These are phyloP conservation scores for Neonectria magnoliae DNA, from an alignment of 2,329 filamentous ascomycete genomes.

Conservation along the genomic window DNA sequence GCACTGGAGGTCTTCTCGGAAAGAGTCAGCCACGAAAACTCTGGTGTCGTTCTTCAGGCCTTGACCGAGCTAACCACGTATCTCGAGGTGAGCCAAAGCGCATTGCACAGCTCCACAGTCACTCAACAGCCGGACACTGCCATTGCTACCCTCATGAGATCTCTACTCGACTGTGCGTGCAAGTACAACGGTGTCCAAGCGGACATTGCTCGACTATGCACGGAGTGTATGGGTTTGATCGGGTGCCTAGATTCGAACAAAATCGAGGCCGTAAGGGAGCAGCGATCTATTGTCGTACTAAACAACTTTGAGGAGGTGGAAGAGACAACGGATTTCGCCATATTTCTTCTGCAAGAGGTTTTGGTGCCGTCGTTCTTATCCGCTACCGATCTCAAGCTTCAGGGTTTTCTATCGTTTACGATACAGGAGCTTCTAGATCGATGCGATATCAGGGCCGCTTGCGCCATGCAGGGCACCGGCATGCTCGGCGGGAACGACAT, in stretches of 20 bases:
- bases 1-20: conserved; percentile 76
- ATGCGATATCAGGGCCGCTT: conserved; percentile 74
- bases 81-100: conserved; percentile 76
- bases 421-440: conserved; percentile 91
- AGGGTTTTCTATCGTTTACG: conserved; percentile 91
- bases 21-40: conserved; percentile 84
- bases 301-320: conserved; percentile 83
- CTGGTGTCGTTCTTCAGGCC: conserved; percentile 84
- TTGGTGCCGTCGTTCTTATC: conserved; percentile 93
- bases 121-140: conserved; percentile 85
- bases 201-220: conserved; percentile 77
- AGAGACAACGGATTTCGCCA: conserved; percentile 86
- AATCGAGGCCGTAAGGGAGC: conserved; percentile 81
- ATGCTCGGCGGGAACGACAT: conserved; percentile 64
- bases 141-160: conserved; percentile 76
- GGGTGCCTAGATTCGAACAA: conserved; percentile 93
- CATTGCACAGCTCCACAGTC: conserved; percentile 80
- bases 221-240: conserved; percentile 85
- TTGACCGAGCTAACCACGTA: conserved; percentile 80
- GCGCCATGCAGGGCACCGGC: conserved; percentile 52
- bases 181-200: conserved; percentile 77
- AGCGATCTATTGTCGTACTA: conserved; percentile 84
- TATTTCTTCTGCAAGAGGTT: conserved; percentile 86
- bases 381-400: conserved; percentile 84
- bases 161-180: conserved; percentile 85